Evolutionary conservation across 805 yeast species (phyloP).

Genomic region (Metschnikowia lachancei): DNA sequence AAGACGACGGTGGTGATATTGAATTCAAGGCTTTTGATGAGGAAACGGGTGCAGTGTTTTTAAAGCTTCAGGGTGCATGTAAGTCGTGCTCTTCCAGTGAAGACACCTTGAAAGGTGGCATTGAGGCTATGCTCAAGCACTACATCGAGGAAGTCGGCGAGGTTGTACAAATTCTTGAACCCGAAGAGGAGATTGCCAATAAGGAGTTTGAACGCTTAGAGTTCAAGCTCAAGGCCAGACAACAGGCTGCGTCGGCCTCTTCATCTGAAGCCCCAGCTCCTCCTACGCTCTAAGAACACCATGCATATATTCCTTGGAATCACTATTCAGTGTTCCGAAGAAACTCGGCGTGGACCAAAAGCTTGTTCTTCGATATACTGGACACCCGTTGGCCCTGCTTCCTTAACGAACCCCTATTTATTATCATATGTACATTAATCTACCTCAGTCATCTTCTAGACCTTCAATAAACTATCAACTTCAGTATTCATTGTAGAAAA

Average conservation of each 20-base stretch:
- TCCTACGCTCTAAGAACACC: conserved; percentile 15
- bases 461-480: too few species aligned
- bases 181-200: conserved; percentile 71
- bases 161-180: conserved; percentile 82
- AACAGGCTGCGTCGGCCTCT: conserved; percentile 15
- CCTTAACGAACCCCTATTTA: conserved; percentile 5
- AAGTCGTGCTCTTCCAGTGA: conserved; percentile 88
- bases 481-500: too few species aligned
- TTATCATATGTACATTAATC: conserved; percentile 1
- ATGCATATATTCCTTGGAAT: too few species aligned
- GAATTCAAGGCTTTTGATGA: conserved; percentile 84
- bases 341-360: too few species aligned
- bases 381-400: not conserved
- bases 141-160: conserved; percentile 93
- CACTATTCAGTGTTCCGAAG: too few species aligned
- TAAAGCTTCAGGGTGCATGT: conserved; percentile 94
- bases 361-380: not conserved
- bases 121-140: conserved; percentile 95
- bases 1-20: conserved; percentile 98
- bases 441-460: not conserved
- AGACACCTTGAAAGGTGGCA: conserved; percentile 91
- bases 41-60: conserved; percentile 80
- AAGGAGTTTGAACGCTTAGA: conserved; percentile 85
- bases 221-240: conserved; percentile 32
- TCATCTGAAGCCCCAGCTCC: conserved; percentile 23